Evolutionary conservation across 75 land plant genomes (phyloP).

Genomic region (Picea sitchensis): DNA sequence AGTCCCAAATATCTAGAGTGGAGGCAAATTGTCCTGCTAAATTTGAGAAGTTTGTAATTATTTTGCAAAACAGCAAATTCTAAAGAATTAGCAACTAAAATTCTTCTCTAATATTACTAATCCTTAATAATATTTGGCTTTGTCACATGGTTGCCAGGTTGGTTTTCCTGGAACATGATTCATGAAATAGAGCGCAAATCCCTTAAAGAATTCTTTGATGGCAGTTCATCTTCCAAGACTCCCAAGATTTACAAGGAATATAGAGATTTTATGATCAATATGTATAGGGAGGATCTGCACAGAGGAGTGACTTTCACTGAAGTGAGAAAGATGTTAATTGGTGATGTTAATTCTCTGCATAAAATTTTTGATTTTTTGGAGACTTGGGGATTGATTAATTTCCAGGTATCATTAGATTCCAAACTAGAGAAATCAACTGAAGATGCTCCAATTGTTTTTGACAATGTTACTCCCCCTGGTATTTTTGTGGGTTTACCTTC

Average conservation of each 20-base stretch:
- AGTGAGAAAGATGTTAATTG: slow-evolving; percentile 71
- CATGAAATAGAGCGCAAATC: slow-evolving; percentile 67
- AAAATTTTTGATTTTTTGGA: slow-evolving; percentile 78
- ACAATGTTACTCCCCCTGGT: slow-evolving; percentile 45
- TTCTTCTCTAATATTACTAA: no score
- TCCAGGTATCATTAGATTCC: slow-evolving; percentile 25
- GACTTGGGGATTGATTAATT: slow-evolving; percentile 84
- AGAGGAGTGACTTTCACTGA: slow-evolving; percentile 77
- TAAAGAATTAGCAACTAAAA: no score
- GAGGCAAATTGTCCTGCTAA: no score
- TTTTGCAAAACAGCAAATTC: no score
- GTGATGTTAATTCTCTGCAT: slow-evolving; percentile 65
- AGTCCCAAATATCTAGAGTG: no score
- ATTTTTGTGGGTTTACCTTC: slow-evolving; percentile 44
- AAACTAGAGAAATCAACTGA: slow-evolving; percentile 5
- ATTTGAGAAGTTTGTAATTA: no score
- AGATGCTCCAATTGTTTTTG: slow-evolving; percentile 18
- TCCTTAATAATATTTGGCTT: no score
- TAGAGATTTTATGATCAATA: slow-evolving; percentile 90
- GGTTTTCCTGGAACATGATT: slow-evolving; percentile 86
- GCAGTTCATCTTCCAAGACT: slow-evolving; percentile 58
- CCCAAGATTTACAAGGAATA: slow-evolving; percentile 93
- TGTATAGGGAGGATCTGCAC: slow-evolving; percentile 78
- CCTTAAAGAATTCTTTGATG: slow-evolving; percentile 83
- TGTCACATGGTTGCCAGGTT: slow-evolving; percentile 35